Evolutionary conservation across 768 basidiomycete genomes (phyloP).

Genomic region (Mycena albidolilacea): DNA sequence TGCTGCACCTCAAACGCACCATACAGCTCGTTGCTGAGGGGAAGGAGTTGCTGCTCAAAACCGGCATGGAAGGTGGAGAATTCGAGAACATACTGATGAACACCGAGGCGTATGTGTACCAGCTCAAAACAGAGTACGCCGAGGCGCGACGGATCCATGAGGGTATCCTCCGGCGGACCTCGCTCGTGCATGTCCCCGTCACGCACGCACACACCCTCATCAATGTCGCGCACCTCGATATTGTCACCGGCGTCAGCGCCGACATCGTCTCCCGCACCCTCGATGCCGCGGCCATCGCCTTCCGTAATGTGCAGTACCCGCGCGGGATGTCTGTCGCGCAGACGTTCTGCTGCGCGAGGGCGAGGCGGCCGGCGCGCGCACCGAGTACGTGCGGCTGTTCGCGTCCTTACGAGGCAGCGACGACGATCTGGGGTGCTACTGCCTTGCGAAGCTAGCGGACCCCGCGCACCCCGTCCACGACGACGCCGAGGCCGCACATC

Average conservation of each 20-base stretch:
- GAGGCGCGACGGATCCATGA: neutral
- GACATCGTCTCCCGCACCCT: neutral
- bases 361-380: neutral
- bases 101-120: neutral
- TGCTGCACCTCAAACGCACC: conserved; percentile 7
- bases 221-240: conserved; percentile 10
- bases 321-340: conserved; percentile 9
- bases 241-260: neutral
- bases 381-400: conserved; percentile 11
- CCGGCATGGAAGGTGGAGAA: conserved; percentile 7
- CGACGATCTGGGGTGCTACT: conserved; percentile 11
- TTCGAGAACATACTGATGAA: conserved; percentile 8
- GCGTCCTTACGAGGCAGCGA: neutral
- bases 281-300: neutral
- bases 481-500: neutral
- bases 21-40: neutral
- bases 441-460: conserved; percentile 7
- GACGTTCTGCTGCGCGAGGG: conserved; percentile 14
- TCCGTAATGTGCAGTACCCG: neutral
- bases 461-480: neutral
- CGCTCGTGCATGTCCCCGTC: neutral
- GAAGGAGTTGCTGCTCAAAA: neutral
- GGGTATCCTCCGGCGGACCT: neutral
- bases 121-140: conserved; percentile 16
- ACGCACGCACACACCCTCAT: neutral